Conservation (phyloP, 2,329 filamentous ascomycete genomes). For the Chaetomium olivaceum region DNA sequence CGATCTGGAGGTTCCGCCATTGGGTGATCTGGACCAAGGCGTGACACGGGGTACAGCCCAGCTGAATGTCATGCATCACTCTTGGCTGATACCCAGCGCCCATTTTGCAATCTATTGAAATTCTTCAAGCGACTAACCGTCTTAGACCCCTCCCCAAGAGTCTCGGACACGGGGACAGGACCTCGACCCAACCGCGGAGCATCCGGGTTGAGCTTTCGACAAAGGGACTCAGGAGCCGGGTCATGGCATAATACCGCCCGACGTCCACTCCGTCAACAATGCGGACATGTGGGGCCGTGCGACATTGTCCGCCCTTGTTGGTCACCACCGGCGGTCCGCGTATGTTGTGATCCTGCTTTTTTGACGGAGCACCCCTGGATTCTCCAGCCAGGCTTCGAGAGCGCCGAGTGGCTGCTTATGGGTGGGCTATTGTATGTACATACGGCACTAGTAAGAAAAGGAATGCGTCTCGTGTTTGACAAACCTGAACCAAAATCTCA, state of each 20-base stretch:
- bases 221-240: not conserved
- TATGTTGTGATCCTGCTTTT: not conserved
- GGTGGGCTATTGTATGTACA: not conserved
- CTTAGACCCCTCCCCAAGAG: too few relatives aligned
- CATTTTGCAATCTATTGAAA: constrained; percentile 4
- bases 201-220: not conserved
- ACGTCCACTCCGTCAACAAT: constrained; percentile 1
- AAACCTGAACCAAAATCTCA: not conserved
- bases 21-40: not conserved
- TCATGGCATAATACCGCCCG: not conserved
- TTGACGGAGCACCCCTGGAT: not conserved
- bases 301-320: constrained; percentile 8
- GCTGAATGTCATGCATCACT: constrained; percentile 5
- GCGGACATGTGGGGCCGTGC: constrained; percentile 5
- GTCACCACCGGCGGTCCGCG: constrained; percentile 10
- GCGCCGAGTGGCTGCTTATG: not conserved
- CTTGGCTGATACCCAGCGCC: not conserved
- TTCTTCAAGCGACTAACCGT: constrained; percentile 7
- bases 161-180: not conserved
- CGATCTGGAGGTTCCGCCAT: constrained; percentile 1
- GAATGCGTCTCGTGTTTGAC: constrained; percentile 13
- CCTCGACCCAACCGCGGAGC: not conserved
- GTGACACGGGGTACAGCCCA: not conserved
- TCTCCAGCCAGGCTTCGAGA: not conserved
- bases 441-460: not conserved